Percentiles rank a stretch among this genome's conserved stretches.
These are phyloP conservation scores for Teunomyces panamensis DNA, from an alignment of 805 yeast genomes.

Conservation along the genomic window DNA sequence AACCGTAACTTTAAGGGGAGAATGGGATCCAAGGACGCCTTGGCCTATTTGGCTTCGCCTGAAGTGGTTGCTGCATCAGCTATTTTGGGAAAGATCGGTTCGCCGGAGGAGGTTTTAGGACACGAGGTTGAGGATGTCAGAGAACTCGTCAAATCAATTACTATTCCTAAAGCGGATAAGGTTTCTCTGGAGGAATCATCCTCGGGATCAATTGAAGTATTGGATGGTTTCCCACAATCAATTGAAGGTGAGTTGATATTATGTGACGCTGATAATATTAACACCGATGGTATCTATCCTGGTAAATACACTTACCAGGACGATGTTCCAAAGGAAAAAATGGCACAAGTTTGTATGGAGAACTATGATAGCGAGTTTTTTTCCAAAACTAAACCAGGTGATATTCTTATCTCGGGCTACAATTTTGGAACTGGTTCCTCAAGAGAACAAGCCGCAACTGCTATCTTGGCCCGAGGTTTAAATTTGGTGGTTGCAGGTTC, in stretches of 20 bases:
- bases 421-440: constrained; percentile 99
- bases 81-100: constrained; percentile 87
- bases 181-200: constrained; percentile 30
- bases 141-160: constrained; percentile 46
- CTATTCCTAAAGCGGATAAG: constrained; percentile 23
- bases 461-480: constrained; percentile 90
- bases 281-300: constrained; percentile 98
- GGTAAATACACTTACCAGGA: constrained; percentile 99
- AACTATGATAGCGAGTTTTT: constrained; percentile 92
- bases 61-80: constrained; percentile 99
- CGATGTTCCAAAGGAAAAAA: constrained; percentile 87
- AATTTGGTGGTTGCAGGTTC: constrained; percentile 94
- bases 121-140: constrained; percentile 41
- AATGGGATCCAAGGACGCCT: constrained; percentile 97
- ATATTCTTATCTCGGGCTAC: constrained; percentile 86
- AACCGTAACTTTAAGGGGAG: constrained; percentile 98
- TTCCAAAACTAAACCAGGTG: constrained; percentile 76
- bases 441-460: constrained; percentile 99
- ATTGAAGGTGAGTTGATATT: constrained; percentile 89
- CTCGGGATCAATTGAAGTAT: constrained; percentile 56
- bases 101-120: constrained; percentile 83
- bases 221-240: constrained; percentile 86
- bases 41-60: constrained; percentile 95
- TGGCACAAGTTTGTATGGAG: constrained; percentile 99
- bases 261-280: constrained; percentile 95